phyloP scores from a whole-genome alignment of 306 rosid genomes.

The Prunus mira region DNA sequence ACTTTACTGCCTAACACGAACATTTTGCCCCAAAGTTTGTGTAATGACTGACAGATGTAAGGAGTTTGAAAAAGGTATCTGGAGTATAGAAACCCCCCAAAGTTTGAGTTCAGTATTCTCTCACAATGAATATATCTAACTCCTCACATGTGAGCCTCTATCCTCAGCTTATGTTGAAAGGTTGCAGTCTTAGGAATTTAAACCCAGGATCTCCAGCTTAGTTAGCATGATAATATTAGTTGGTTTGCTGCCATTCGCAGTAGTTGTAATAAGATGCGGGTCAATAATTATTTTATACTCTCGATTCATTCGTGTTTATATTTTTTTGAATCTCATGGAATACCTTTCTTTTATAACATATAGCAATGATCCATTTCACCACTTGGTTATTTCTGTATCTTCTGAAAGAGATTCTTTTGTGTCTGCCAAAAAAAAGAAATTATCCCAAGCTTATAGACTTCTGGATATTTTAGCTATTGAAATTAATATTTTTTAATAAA shows the following conservation, averaged over 20 bases:
- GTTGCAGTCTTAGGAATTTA: not conserved
- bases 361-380: not conserved
- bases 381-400: not conserved
- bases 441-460: not conserved
- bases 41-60: not conserved
- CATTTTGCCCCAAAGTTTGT: not conserved
- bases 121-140: not conserved
- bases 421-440: not conserved
- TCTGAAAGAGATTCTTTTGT: not conserved
- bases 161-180: not conserved
- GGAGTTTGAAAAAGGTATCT: not conserved
- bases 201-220: not conserved
- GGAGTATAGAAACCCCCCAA: not conserved
- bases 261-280: not conserved
- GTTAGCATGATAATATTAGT: not conserved
- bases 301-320: not conserved
- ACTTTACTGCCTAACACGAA: not conserved
- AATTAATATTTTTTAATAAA: no score
- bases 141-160: not conserved
- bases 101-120: not conserved
- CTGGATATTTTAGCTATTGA: not conserved
- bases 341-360: not conserved
- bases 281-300: not conserved
- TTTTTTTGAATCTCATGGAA: not conserved
- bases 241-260: not conserved